Conservation (phyloP, 2,329 filamentous ascomycete genomes). For the Trichophyton simii region DNA sequence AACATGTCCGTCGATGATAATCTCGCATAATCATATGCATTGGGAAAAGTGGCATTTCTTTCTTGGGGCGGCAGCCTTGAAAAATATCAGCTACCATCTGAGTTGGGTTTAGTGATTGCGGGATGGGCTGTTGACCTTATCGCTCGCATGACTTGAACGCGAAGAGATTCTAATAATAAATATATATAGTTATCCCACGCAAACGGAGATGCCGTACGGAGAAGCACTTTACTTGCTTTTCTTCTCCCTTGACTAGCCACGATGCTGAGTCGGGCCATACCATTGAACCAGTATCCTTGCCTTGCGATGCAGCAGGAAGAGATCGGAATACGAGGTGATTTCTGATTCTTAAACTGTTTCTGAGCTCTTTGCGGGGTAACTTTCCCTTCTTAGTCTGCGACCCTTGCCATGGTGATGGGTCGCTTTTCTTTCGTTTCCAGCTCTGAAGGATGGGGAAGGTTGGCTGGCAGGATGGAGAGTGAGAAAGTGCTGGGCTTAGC, state of each 20-base stretch:
- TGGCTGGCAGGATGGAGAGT: not conserved
- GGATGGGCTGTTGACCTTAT: not conserved
- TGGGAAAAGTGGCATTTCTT: not conserved
- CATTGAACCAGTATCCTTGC: not conserved
- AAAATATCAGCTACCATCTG: not conserved
- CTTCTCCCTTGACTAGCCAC: not conserved
- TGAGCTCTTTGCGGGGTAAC: not conserved
- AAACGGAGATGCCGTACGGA: not conserved
- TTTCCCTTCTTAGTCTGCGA: not conserved
- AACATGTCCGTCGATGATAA: not conserved
- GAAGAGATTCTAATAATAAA: conserved; percentile 2
- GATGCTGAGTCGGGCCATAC: not conserved
- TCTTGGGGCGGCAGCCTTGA: not conserved
- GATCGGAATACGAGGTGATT: not conserved
- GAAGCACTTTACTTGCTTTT: not conserved
- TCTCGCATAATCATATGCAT: not conserved
- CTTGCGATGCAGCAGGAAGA: not conserved
- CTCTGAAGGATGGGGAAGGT: not conserved
- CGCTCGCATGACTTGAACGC: not conserved
- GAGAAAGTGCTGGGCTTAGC: too few species aligned
- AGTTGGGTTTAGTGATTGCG: not conserved
- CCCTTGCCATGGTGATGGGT: not conserved
- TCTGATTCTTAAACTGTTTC: not conserved
- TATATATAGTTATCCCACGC: not conserved
- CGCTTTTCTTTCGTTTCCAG: not conserved